phyloP scores from a whole-genome alignment of 2,329 filamentous ascomycete genomes.

The Fusarium sulawesiense region DNA sequence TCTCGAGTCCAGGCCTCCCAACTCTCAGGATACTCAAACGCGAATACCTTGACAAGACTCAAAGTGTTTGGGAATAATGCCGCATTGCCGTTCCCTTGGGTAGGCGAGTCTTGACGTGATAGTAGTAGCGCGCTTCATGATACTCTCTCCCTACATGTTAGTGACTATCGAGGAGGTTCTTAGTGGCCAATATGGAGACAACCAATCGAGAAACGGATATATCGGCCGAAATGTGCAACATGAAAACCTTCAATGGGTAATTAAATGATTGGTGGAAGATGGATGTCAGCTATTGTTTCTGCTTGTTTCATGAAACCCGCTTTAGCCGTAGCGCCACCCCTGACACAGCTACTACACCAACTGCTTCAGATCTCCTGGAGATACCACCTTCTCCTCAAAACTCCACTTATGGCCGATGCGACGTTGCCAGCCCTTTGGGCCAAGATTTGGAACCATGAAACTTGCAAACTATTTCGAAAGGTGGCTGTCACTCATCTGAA shows the following conservation, averaged over 20 bases:
- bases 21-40: neutral
- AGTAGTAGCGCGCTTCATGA: neutral
- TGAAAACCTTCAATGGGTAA: neutral
- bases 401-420: neutral
- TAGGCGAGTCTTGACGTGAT: neutral
- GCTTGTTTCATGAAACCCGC: conserved; percentile 17
- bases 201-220: neutral
- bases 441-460: neutral
- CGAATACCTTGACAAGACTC: neutral
- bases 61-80: conserved; percentile 4
- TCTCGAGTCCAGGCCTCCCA: neutral
- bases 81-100: conserved; percentile 15
- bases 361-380: conserved; percentile 1
- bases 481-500: neutral
- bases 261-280: conserved; percentile 1
- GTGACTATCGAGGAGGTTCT: neutral
- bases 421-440: neutral
- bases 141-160: neutral
- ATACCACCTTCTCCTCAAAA: conserved; percentile 19
- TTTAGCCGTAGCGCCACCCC: neutral
- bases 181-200: neutral
- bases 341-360: conserved; percentile 4
- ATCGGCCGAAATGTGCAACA: neutral
- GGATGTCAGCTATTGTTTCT: conserved; percentile 1
- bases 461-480: neutral